Evolutionary conservation across 2,329 filamentous ascomycete genomes (phyloP).

Genomic region (Aspergillus fumigatiaffinis): DNA sequence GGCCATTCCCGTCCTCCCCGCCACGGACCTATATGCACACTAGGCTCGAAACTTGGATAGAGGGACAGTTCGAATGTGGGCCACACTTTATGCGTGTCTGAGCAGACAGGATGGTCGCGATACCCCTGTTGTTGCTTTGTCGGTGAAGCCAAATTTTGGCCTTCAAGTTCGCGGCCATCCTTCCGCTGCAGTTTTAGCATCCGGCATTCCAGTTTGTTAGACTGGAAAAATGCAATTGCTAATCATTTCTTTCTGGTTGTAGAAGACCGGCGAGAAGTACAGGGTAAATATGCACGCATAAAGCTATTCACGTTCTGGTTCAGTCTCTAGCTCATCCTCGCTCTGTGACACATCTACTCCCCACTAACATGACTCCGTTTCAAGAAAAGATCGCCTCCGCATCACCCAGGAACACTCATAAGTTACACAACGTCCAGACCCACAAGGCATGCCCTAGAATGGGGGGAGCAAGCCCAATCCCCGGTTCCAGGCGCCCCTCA

Average conservation of each 20-base stretch:
- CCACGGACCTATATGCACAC: not conserved
- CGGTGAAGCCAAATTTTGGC: not conserved
- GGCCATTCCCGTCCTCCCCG: not conserved
- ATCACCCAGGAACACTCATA: not conserved
- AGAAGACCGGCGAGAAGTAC: not conserved
- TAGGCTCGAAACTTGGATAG: not conserved
- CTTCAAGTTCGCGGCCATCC: not conserved
- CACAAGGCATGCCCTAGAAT: not conserved
- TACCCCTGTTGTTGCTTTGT: not conserved
- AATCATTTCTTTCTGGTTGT: not conserved
- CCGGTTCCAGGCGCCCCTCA: not conserved
- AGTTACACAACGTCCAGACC: not conserved
- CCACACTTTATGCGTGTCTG: not conserved
- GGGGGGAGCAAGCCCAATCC: not conserved
- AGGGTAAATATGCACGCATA: not conserved
- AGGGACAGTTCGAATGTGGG: not conserved
- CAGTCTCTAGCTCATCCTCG: not conserved
- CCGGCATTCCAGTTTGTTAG: too few relatives aligned
- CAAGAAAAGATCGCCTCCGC: not conserved
- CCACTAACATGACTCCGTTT: not conserved
- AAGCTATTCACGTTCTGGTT: not conserved
- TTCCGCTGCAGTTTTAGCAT: not conserved
- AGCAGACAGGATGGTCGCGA: not conserved
- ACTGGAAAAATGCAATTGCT: not conserved
- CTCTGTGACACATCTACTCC: not conserved